Evolutionary conservation across 2,329 filamentous ascomycete genomes (phyloP).

Genomic region (Pseudogymnoascus sp.): DNA sequence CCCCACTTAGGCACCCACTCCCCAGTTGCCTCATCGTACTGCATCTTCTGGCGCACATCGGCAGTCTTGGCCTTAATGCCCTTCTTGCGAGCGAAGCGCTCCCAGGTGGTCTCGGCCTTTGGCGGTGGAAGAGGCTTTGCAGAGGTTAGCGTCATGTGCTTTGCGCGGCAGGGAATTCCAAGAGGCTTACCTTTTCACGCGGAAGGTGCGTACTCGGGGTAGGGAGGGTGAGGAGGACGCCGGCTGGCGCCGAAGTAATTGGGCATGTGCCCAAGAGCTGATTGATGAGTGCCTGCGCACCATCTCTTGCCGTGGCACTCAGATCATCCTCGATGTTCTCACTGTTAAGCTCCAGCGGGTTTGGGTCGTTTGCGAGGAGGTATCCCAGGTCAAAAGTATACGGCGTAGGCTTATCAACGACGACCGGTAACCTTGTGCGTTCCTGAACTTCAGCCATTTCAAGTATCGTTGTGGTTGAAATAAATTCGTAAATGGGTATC

Average conservation of each 20-base stretch:
- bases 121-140: constrained; percentile 60
- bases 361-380: constrained; percentile 78
- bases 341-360: constrained; percentile 58
- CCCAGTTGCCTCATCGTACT: constrained; percentile 74
- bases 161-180: neutral
- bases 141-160: neutral
- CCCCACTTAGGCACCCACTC: constrained; percentile 95
- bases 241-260: constrained; percentile 56
- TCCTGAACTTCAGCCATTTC: constrained; percentile 6
- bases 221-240: constrained; percentile 75
- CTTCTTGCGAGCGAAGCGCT: constrained; percentile 93
- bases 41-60: constrained; percentile 66
- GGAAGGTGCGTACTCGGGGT: constrained; percentile 62
- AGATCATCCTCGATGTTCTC: constrained; percentile 57
- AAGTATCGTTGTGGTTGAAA: neutral
- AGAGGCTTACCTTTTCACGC: constrained; percentile 59
- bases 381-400: constrained; percentile 90
- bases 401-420: constrained; percentile 73
- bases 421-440: constrained; percentile 42
- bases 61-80: constrained; percentile 85
- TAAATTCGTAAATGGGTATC: constrained; percentile 2
- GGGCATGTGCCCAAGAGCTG: constrained; percentile 86
- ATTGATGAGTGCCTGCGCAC: constrained; percentile 86
- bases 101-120: constrained; percentile 86
- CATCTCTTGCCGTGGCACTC: constrained; percentile 69